Percentiles rank a stretch among this genome's conserved stretches.
phyloP scores from a whole-genome alignment of 352 stramenopile genomes.

The Globisporangium rhizosaccharum region DNA sequence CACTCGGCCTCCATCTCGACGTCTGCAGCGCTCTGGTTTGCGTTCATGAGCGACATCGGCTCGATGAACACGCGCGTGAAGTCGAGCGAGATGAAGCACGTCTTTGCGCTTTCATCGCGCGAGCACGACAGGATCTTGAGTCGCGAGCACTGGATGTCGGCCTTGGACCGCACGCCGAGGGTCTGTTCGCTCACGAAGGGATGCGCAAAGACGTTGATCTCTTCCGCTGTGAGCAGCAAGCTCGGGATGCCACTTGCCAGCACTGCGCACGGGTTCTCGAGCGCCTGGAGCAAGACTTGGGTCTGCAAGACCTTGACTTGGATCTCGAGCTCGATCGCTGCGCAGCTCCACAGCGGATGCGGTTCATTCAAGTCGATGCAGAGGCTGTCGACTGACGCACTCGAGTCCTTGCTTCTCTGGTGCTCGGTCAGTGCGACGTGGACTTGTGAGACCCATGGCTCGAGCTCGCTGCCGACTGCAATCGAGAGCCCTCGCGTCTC shows the following conservation, averaged over 20 bases:
- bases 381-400: neutral
- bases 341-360: slow-evolving; percentile 7
- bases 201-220: slow-evolving; percentile 51
- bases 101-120: slow-evolving; percentile 16
- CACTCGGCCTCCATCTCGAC: slow-evolving; percentile 78
- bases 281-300: slow-evolving; percentile 27
- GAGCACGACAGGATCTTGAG: slow-evolving; percentile 42
- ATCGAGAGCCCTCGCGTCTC: slow-evolving; percentile 8
- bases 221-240: slow-evolving; percentile 38
- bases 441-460: slow-evolving; percentile 15
- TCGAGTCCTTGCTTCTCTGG: neutral
- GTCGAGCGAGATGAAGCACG: slow-evolving; percentile 57
- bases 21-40: slow-evolving; percentile 27
- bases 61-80: slow-evolving; percentile 58
- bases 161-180: slow-evolving; percentile 56
- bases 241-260: slow-evolving; percentile 42
- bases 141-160: slow-evolving; percentile 54
- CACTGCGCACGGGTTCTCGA: slow-evolving; percentile 33
- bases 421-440: slow-evolving; percentile 5
- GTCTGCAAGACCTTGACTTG: slow-evolving; percentile 57
- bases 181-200: slow-evolving; percentile 42
- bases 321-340: slow-evolving; percentile 40
- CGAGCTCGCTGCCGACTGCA: neutral
- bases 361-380: too few relatives aligned
- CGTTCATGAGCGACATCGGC: slow-evolving; percentile 34